phyloP scores from a whole-genome alignment of 306 rosid species.

The Casuarina equisetifolia region DNA sequence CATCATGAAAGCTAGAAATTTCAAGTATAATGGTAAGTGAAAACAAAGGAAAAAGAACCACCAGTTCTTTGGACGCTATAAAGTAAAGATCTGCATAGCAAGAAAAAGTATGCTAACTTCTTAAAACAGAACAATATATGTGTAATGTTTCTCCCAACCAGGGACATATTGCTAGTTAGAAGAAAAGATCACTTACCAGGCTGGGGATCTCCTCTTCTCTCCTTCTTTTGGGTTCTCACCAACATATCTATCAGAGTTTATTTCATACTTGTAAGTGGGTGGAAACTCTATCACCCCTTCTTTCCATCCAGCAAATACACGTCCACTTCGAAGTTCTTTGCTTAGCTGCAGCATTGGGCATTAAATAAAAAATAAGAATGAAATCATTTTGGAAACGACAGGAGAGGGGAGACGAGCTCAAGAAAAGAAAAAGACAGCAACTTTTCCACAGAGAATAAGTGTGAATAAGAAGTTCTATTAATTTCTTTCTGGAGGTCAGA shows the following conservation, averaged over 20 bases:
- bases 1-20: neutral
- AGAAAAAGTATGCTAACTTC: neutral
- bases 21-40: neutral
- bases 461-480: too few relatives aligned
- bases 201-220: constrained; percentile 91
- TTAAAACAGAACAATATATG: neutral
- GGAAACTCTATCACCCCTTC: constrained; percentile 82
- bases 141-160: neutral
- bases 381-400: neutral
- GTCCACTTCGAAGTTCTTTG: constrained; percentile 70
- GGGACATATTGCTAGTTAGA: neutral
- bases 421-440: neutral
- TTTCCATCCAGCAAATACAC: constrained; percentile 89
- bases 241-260: constrained; percentile 66
- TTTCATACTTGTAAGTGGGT: constrained; percentile 90
- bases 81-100: too few relatives aligned
- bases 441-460: too few relatives aligned
- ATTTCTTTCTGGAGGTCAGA: too few relatives aligned
- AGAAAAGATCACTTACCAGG: constrained; percentile 61
- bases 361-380: constrained; percentile 17
- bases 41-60: neutral
- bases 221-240: constrained; percentile 82
- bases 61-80: too few relatives aligned
- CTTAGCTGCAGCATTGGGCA: constrained; percentile 53
- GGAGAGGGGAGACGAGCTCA: neutral